Conservation (phyloP, 176 grass and related monocot species). For the Poa pratensis region DNA sequence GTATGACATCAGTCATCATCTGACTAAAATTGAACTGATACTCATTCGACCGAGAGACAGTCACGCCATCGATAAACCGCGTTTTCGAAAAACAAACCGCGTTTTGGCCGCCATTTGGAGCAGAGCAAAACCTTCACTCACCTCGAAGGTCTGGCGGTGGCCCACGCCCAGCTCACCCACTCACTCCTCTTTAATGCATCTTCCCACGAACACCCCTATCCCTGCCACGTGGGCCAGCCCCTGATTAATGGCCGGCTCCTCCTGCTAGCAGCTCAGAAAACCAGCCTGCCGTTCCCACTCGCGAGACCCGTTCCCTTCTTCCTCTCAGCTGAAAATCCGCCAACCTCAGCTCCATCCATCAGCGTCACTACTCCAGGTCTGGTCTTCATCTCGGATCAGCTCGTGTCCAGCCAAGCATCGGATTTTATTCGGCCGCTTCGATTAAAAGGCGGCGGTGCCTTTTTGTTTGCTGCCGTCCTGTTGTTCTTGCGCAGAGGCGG, state of each 20-base stretch:
- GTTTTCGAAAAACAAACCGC: neutral
- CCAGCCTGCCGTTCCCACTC: conserved; percentile 1
- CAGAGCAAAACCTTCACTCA: neutral
- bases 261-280: neutral
- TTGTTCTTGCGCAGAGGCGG: neutral
- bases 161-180: neutral
- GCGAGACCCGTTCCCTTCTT: conserved; percentile 1
- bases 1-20: too few relatives aligned
- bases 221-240: neutral
- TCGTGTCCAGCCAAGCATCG: neutral
- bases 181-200: neutral
- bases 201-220: conserved; percentile 10
- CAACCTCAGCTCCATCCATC: neutral
- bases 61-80: too few relatives aligned
- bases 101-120: conserved; percentile 2
- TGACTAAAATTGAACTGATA: too few relatives aligned
- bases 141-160: neutral
- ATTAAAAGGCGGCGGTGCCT: conserved; percentile 6
- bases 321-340: neutral
- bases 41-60: too few relatives aligned
- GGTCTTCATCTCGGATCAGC: neutral
- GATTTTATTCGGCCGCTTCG: neutral
- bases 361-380: neutral
- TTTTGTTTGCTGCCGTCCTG: neutral
- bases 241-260: neutral